phyloP scores from a whole-genome alignment of 169 alveolate genomes.

The Plasmodium sp. region DNA sequence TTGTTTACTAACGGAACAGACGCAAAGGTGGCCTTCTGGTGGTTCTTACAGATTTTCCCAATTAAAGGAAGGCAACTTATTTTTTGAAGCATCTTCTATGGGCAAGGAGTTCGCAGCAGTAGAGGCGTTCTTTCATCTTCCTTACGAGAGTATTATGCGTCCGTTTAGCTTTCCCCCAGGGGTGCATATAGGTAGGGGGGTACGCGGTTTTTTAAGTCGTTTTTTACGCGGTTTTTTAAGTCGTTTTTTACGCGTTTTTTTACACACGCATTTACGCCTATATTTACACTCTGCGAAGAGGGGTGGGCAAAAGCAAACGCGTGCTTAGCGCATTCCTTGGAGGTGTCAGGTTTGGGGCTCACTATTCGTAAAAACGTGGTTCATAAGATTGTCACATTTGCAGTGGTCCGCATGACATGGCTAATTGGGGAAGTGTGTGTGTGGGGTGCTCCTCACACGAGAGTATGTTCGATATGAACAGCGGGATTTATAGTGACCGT shows the following conservation, averaged over 20 bases:
- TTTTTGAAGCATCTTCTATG: constrained; percentile 29
- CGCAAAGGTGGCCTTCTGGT: neutral
- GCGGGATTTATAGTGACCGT: neutral
- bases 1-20: constrained; percentile 10
- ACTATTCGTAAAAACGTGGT: neutral
- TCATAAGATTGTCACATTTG: neutral
- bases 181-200: neutral
- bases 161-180: neutral
- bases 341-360: neutral
- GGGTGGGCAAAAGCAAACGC: neutral
- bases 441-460: neutral
- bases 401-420: neutral
- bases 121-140: neutral
- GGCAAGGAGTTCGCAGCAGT: neutral
- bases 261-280: neutral
- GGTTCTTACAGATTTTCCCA: constrained; percentile 26
- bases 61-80: constrained; percentile 23
- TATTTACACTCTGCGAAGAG: neutral
- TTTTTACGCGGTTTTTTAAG: too few relatives aligned
- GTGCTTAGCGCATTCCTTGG: neutral
- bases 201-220: too few relatives aligned
- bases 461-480: neutral
- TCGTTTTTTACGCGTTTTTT: neutral
- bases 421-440: neutral
- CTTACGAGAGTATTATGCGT: neutral